These are phyloP conservation scores for Atalantia buxifolia DNA, from an alignment of 345 rosid genomes.

Conservation along the genomic window DNA sequence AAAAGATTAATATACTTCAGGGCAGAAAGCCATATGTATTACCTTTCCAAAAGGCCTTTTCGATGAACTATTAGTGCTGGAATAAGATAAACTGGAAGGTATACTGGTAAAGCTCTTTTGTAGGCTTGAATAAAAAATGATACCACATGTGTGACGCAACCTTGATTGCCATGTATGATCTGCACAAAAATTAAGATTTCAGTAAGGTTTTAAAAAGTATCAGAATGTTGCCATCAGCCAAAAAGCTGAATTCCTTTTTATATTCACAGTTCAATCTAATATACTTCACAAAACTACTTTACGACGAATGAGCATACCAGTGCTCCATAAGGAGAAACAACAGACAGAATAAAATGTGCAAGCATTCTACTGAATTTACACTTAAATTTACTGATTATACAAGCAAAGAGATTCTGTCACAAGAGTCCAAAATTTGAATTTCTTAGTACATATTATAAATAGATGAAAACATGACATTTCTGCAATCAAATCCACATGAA, in stretches of 20 bases:
- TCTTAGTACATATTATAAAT: not conserved
- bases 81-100: conserved; percentile 86
- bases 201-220: conserved; percentile 7
- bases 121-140: conserved; percentile 79
- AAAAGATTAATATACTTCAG: not conserved
- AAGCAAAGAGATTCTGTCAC: not conserved
- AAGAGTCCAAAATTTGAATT: not conserved
- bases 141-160: conserved; percentile 57
- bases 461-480: not conserved
- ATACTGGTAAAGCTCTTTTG: conserved; percentile 84
- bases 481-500: not conserved
- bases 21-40: not conserved
- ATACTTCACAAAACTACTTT: not conserved
- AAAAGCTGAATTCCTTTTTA: not conserved
- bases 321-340: not conserved
- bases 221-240: not conserved
- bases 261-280: not conserved
- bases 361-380: not conserved
- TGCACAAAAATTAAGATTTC: conserved; percentile 35
- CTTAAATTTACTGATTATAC: not conserved
- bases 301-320: not conserved
- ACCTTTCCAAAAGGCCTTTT: conserved; percentile 75
- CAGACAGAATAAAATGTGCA: not conserved
- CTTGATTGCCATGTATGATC: conserved; percentile 86
- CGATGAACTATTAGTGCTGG: conserved; percentile 97